Base-by-base conservation (phyloP, 2,329 filamentous ascomycete species). In the Claviceps capensis region DNA sequence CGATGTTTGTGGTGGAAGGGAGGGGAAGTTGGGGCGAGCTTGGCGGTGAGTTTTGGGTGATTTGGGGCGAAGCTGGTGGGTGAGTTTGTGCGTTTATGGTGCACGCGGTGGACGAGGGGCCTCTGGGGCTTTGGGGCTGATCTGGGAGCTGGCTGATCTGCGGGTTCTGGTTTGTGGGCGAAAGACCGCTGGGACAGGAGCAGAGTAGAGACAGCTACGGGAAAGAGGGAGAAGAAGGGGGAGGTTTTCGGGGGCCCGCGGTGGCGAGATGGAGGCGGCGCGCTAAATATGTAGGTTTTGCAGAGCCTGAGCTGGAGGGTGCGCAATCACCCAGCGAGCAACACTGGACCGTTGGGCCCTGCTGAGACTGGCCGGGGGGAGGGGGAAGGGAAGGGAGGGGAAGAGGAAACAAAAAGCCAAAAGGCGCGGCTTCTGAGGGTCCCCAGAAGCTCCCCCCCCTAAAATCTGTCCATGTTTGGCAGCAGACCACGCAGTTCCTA, bases 261-360 rank as follows among this genome's bases (percentile, higher is more conserved):
- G 61, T 57, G 54, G 56, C 26, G 57, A 48, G 49, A 48, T 56
- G 59, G 65, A 62, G 65, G 63, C 53, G 65, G 58, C 64, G 63
- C 55, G 59, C 63, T 58, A 56, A 63, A 63, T 67, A 67, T 65
- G 65, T 67, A 67, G 61, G 59, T 62, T 58, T 49, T 37, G 52
- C 53, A 54, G 57, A 57, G 53, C 55, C 47, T 50, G 52, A 54
- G 54, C 55, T 47, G 38, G 23, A 47, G 46, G 58, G 46, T 47
- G 62, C 61, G 58, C 63, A 67, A 67, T 67, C 65, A 67, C 60
- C 9, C 58, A 53, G 46, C 48, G 7, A 34, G 37, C 34, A 44
- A 6, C 34, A 30, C 17, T 13, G 38, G 34, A 34, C 30, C 30
- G 30, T 34, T 34, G 30, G 38, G 37, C 26, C 16, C 49, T 37